Evolutionary conservation across 2,329 filamentous ascomycete species (phyloP).

Genomic region (Monilinia polystroma): DNA sequence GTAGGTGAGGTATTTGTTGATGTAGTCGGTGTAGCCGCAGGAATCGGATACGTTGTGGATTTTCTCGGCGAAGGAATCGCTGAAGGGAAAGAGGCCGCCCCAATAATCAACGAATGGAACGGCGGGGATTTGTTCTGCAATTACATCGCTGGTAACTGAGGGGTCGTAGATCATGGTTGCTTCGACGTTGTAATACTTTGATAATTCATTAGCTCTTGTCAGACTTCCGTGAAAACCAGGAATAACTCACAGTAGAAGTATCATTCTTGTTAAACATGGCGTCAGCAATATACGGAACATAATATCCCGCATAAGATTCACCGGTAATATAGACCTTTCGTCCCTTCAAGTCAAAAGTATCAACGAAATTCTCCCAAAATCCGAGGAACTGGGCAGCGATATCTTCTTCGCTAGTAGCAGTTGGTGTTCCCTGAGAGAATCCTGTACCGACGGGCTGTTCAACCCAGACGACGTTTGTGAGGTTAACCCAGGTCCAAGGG

Average conservation of each 20-base stretch:
- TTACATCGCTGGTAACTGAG: slow-evolving; percentile 52
- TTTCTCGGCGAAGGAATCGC: slow-evolving; percentile 54
- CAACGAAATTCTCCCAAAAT: slow-evolving; percentile 76
- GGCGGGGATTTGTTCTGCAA: slow-evolving; percentile 50
- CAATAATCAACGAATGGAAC: slow-evolving; percentile 62
- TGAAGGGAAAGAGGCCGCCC: slow-evolving; percentile 60
- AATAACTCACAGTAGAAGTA: slow-evolving; percentile 31
- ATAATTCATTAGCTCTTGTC: slow-evolving; percentile 40
- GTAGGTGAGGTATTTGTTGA: slow-evolving; percentile 63
- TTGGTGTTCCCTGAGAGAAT: slow-evolving; percentile 47
- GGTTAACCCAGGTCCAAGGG: slow-evolving; percentile 37
- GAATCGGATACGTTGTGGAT: slow-evolving; percentile 52
- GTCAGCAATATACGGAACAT: slow-evolving; percentile 70
- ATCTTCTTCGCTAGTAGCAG: slow-evolving; percentile 64
- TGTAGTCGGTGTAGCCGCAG: slow-evolving; percentile 63
- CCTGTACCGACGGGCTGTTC: slow-evolving; percentile 40
- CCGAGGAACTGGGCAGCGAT: slow-evolving; percentile 70
- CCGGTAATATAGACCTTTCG: slow-evolving; percentile 73
- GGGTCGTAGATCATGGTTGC: slow-evolving; percentile 75
- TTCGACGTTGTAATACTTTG: slow-evolving; percentile 62
- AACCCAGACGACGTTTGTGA: slow-evolving; percentile 39
- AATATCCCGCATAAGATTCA: slow-evolving; percentile 68
- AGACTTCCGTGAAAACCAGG: too few species aligned
- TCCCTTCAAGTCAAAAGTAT: slow-evolving; percentile 65
- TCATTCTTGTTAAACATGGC: slow-evolving; percentile 66